Evolutionary conservation across 495 filamentous ascomycete genomes (phyloP).

Genomic region (Hypoxylon trugodes): DNA sequence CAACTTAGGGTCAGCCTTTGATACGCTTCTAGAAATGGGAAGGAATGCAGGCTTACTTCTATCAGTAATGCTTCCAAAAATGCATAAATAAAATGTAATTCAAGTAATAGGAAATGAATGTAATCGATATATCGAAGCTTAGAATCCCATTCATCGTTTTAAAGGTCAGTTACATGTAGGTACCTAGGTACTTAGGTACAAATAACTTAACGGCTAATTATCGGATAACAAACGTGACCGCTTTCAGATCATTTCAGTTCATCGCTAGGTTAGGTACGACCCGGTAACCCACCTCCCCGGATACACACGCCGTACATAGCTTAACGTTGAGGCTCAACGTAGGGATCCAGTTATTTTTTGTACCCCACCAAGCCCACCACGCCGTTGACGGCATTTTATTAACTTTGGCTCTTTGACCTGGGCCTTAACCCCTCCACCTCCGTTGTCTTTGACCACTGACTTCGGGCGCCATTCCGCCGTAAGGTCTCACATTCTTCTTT

Average conservation of each 20-base stretch:
- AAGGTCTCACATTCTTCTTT: not conserved
- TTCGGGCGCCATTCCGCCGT: not conserved
- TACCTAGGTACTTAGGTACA: not conserved
- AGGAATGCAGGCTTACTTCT: constrained; percentile 6
- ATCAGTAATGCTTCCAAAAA: not conserved
- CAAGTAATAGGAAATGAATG: constrained; percentile 1
- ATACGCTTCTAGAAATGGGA: not conserved
- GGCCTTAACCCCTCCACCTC: constrained; percentile 29
- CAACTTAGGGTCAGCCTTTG: constrained; percentile 2
- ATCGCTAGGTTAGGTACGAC: too few species aligned
- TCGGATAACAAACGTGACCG: not conserved
- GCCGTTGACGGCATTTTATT: constrained; percentile 22
- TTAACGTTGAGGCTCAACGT: constrained; percentile 33
- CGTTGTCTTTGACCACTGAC: constrained; percentile 1
- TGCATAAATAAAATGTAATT: not conserved
- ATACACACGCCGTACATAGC: too few species aligned
- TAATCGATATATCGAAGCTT: not conserved
- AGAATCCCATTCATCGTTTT: not conserved
- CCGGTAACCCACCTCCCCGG: constrained; percentile 18
- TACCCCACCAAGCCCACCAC: constrained; percentile 32
- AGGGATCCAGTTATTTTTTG: constrained; percentile 15
- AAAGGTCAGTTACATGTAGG: not conserved
- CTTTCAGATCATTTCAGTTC: too few species aligned
- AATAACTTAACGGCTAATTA: not conserved
- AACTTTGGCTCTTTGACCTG: constrained; percentile 18